A percentile compares a stretch with the other conserved stretches of the same genome.
phyloP scores from a whole-genome alignment of 768 basidiomycete species.

The Epithele typhae region DNA sequence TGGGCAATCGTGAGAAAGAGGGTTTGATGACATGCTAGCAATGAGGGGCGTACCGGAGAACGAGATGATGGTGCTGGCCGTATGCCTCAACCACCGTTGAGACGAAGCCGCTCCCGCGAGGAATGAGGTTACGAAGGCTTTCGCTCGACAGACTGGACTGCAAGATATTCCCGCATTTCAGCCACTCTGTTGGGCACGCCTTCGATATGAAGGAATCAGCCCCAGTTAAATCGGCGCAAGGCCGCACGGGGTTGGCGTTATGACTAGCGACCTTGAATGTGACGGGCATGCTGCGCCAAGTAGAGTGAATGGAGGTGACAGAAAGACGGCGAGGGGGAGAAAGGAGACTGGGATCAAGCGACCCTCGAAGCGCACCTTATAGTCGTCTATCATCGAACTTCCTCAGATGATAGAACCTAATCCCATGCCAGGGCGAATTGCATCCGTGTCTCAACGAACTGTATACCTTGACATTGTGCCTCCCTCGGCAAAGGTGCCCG shows the following conservation, averaged over 20 bases:
- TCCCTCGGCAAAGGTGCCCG: too few relatives aligned
- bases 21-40: background rate
- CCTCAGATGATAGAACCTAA: too few relatives aligned
- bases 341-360: too few relatives aligned
- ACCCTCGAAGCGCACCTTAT: too few relatives aligned
- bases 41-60: background rate
- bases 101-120: background rate
- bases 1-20: constrained; percentile 21
- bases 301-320: too few relatives aligned
- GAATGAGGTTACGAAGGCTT: background rate
- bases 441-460: too few relatives aligned
- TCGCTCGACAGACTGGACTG: background rate
- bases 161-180: background rate
- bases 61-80: background rate
- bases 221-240: background rate
- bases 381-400: too few relatives aligned
- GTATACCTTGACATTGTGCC: too few relatives aligned
- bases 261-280: background rate
- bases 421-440: too few relatives aligned
- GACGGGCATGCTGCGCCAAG: constrained; percentile 1
- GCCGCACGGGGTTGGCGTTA: background rate
- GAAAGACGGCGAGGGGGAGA: too few relatives aligned
- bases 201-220: background rate
- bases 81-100: background rate
- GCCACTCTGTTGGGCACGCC: background rate